Conservation (phyloP, 257 asterid genomes). For the Henckelia pumila region DNA sequence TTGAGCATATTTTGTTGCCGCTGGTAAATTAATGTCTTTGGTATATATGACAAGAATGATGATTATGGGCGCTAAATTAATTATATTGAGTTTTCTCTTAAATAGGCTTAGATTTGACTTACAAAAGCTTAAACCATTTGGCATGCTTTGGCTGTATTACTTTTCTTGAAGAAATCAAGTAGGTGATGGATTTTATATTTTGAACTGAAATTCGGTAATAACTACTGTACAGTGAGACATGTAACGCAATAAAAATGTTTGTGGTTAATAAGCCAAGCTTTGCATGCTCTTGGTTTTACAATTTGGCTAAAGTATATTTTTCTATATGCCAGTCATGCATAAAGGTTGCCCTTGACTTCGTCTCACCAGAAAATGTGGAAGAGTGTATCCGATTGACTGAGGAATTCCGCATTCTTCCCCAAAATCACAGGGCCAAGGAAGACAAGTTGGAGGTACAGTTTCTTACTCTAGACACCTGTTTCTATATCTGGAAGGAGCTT, state of each 20-base stretch:
- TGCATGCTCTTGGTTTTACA: conserved; percentile 8
- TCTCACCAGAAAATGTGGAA: conserved; percentile 80
- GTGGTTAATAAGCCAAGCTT: background rate
- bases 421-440: conserved; percentile 76
- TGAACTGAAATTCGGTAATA: background rate
- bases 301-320: background rate
- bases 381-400: conserved; percentile 72
- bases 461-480: background rate
- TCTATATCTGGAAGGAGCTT: background rate
- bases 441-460: conserved; percentile 76
- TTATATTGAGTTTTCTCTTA: background rate
- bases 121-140: background rate
- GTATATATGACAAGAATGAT: background rate
- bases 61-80: background rate
- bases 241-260: background rate
- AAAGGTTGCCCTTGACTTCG: conserved; percentile 87
- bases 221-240: background rate
- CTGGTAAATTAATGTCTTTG: too few species aligned
- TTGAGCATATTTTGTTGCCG: too few species aligned
- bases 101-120: background rate
- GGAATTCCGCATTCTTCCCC: conserved; percentile 79
- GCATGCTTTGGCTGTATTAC: background rate
- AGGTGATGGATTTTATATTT: background rate
- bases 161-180: background rate
- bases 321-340: conserved; percentile 64